These are phyloP conservation scores for Ganoderma resinaceum DNA, from an alignment of 1,284 basidiomycete genomes.

Conservation along the genomic window DNA sequence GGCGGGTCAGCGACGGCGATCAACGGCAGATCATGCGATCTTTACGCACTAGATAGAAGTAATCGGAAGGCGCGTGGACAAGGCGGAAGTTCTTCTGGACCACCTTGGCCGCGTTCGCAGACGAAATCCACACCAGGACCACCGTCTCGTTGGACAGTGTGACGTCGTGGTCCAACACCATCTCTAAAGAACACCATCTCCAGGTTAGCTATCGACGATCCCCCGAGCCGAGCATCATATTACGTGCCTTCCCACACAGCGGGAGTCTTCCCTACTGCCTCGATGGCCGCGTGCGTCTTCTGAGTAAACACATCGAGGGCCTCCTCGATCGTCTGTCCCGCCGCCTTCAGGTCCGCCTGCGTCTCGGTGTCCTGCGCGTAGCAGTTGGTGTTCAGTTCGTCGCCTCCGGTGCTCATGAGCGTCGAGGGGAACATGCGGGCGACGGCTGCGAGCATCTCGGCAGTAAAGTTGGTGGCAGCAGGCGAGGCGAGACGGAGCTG, in stretches of 20 bases:
- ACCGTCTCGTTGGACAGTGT: slow-evolving; percentile 72
- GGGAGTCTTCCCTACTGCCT: slow-evolving; percentile 56
- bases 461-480: slow-evolving; percentile 50
- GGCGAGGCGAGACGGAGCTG: slow-evolving; percentile 74
- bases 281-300: slow-evolving; percentile 54
- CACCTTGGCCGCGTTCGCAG: slow-evolving; percentile 50
- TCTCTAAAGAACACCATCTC: slow-evolving; percentile 49
- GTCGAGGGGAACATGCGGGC: slow-evolving; percentile 59
- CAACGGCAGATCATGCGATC: not conserved
- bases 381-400: slow-evolving; percentile 79
- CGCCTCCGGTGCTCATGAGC: slow-evolving; percentile 82
- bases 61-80: slow-evolving; percentile 60
- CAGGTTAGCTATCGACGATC: not conserved
- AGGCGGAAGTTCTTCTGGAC: slow-evolving; percentile 54
- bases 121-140: slow-evolving; percentile 70
- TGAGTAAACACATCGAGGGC: slow-evolving; percentile 70
- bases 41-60: slow-evolving; percentile 60
- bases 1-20: slow-evolving; percentile 3
- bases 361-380: slow-evolving; percentile 69
- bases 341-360: slow-evolving; percentile 53
- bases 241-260: slow-evolving; percentile 71
- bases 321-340: slow-evolving; percentile 62
- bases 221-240: not conserved
- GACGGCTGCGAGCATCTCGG: slow-evolving; percentile 49
- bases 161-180: slow-evolving; percentile 71